Evolutionary conservation across 768 basidiomycete genomes (phyloP).

Genomic region (Stropharia rugosoannulata): DNA sequence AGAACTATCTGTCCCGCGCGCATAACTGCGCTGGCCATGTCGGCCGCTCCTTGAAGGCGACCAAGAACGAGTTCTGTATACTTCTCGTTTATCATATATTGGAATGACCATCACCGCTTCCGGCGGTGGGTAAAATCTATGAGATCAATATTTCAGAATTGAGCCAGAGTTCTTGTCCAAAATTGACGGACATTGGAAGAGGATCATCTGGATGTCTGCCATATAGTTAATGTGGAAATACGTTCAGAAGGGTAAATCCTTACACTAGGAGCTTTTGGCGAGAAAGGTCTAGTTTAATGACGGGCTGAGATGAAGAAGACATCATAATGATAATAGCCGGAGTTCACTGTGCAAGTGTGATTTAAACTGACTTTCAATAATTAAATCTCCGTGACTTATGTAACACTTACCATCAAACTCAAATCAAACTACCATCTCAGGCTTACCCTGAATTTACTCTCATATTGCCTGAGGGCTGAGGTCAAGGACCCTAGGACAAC

Average conservation of each 20-base stretch:
- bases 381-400: too few species aligned
- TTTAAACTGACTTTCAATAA: too few species aligned
- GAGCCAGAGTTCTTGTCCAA: neutral
- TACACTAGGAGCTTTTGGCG: slow-evolving; percentile 1
- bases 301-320: neutral
- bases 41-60: neutral
- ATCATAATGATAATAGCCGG: too few species aligned
- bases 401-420: too few species aligned
- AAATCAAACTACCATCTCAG: too few species aligned
- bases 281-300: slow-evolving; percentile 1
- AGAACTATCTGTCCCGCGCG: neutral
- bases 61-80: neutral
- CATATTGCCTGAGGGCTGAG: too few species aligned
- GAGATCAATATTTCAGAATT: neutral
- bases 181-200: slow-evolving; percentile 18
- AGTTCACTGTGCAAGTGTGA: too few species aligned
- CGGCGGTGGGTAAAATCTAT: slow-evolving; percentile 22
- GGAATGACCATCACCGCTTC: slow-evolving; percentile 22
- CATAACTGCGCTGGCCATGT: neutral
- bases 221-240: neutral
- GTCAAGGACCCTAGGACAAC: too few species aligned
- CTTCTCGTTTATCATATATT: slow-evolving; percentile 18
- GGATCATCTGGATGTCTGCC: slow-evolving; percentile 20
- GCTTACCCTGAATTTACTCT: too few species aligned
- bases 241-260: neutral